phyloP scores from a whole-genome alignment of 2,329 filamentous ascomycete species.

The Talaromyces piceae region DNA sequence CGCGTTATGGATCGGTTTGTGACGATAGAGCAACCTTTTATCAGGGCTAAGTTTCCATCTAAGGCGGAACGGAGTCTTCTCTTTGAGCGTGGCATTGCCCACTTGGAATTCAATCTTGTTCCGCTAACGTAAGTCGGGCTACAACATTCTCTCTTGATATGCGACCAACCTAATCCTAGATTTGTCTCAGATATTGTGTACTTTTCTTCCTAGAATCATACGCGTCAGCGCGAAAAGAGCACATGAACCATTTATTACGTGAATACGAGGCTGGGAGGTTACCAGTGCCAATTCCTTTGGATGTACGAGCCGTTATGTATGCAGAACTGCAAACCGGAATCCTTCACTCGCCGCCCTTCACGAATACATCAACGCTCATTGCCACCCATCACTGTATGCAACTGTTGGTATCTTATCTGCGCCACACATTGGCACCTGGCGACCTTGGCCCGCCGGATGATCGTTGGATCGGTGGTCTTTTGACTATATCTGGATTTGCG shows the following conservation, averaged over 20 bases:
- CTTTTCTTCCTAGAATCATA: conserved; percentile 37
- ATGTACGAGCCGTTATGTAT: conserved; percentile 29
- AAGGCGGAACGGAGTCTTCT: conserved; percentile 28
- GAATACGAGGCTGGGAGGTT: conserved; percentile 33
- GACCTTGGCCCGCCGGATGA: conserved; percentile 25
- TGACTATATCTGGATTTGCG: conserved; percentile 31
- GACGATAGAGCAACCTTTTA: conserved; percentile 22
- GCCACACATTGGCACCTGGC: conserved; percentile 26
- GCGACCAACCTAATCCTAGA: not conserved
- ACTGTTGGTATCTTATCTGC: conserved; percentile 33
- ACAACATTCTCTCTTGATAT: not conserved
- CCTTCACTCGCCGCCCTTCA: conserved; percentile 34
- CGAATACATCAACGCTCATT: conserved; percentile 30
- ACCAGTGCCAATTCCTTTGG: conserved; percentile 28
- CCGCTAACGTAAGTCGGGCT: conserved; percentile 32
- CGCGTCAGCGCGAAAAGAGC: conserved; percentile 28
- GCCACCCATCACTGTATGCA: conserved; percentile 37
- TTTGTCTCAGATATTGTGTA: conserved; percentile 30
- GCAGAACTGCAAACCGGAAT: conserved; percentile 30
- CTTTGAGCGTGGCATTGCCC: conserved; percentile 25
- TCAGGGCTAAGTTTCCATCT: conserved; percentile 26
- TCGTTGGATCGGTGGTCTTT: conserved; percentile 35
- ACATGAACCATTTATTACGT: conserved; percentile 29
- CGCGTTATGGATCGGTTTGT: conserved; percentile 34
- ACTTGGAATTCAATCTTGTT: conserved; percentile 32